Percentiles rank a stretch among this genome's conserved stretches.
Conservation (phyloP, 371 early-diverging fungal species). For the Zopfochytrium polystomum region DNA sequence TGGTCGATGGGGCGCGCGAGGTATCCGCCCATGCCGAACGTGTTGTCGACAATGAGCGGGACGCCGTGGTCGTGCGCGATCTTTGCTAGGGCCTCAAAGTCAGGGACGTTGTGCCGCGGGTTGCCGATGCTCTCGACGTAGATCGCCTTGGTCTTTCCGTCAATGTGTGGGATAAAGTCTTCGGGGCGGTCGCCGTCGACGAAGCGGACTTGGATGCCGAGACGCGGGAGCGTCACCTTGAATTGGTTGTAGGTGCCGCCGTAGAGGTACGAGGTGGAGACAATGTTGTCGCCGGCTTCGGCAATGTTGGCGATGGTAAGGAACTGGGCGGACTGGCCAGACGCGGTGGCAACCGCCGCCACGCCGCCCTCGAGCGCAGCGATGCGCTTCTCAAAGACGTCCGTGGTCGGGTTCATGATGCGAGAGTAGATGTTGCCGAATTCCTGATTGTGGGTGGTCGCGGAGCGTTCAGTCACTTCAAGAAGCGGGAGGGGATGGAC, state of each 20-base stretch:
- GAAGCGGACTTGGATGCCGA: constrained; percentile 78
- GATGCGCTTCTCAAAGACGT: constrained; percentile 83
- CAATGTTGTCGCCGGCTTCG: constrained; percentile 78
- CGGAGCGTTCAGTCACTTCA: background rate
- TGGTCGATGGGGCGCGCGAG: constrained; percentile 77
- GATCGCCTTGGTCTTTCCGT: constrained; percentile 80
- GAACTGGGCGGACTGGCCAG: constrained; percentile 84
- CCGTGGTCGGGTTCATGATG: constrained; percentile 80
- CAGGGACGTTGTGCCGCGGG: constrained; percentile 79
- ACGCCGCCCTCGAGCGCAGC: constrained; percentile 85
- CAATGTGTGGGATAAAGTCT: constrained; percentile 68
- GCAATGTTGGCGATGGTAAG: constrained; percentile 71
- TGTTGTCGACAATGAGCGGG: constrained; percentile 80
- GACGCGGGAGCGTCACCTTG: constrained; percentile 74
- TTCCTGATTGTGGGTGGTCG: constrained; percentile 8
- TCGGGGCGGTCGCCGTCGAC: constrained; percentile 66
- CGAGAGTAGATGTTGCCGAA: constrained; percentile 76
- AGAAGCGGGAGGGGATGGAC: background rate
- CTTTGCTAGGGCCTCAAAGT: constrained; percentile 72
- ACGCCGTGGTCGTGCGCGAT: constrained; percentile 78
- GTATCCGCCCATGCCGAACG: constrained; percentile 90
- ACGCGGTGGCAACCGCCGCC: constrained; percentile 58
- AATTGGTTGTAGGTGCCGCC: constrained; percentile 89
- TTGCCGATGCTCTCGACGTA: constrained; percentile 87
- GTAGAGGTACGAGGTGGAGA: constrained; percentile 72